Conservation (phyloP, 1,284 basidiomycete genomes). For the Mrakiaceae sp. region DNA sequence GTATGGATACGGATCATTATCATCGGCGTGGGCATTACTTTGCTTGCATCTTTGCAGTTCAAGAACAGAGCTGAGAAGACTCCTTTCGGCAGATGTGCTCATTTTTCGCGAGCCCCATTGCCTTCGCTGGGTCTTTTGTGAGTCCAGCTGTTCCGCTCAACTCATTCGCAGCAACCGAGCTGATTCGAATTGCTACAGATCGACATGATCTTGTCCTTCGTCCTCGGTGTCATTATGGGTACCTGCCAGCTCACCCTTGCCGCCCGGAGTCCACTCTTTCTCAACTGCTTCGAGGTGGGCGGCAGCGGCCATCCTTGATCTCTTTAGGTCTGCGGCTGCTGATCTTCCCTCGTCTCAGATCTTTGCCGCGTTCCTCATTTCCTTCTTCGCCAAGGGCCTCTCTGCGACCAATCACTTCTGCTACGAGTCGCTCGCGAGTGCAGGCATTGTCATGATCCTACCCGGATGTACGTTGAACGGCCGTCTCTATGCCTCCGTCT, state of each 20-base stretch:
- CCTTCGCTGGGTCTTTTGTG: conserved; percentile 12
- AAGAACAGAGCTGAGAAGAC: too few relatives aligned
- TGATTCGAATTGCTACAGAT: neutral
- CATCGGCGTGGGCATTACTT: neutral
- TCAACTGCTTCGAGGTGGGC: conserved; percentile 16
- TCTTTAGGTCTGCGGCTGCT: neutral
- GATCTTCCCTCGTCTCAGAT: conserved; percentile 2
- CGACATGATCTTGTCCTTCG: neutral
- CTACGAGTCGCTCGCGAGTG: conserved; percentile 6
- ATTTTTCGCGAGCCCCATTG: conserved; percentile 13
- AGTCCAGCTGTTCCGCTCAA: neutral
- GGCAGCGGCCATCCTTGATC: neutral
- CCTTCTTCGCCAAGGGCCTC: conserved; percentile 14
- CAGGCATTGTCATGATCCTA: conserved; percentile 11
- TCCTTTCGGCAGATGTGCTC: neutral
- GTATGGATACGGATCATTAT: conserved; percentile 8
- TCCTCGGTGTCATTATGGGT: conserved; percentile 15
- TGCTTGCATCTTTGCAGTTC: neutral
- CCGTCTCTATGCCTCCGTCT: neutral
- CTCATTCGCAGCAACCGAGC: neutral
- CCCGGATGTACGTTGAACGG: neutral
- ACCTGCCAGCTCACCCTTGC: conserved; percentile 15
- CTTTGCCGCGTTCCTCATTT: conserved; percentile 14
- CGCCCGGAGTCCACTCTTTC: conserved; percentile 9
- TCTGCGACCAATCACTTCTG: conserved; percentile 11